Evolutionary conservation across 257 asterid species (phyloP).

Genomic region (Petrea volubilis): DNA sequence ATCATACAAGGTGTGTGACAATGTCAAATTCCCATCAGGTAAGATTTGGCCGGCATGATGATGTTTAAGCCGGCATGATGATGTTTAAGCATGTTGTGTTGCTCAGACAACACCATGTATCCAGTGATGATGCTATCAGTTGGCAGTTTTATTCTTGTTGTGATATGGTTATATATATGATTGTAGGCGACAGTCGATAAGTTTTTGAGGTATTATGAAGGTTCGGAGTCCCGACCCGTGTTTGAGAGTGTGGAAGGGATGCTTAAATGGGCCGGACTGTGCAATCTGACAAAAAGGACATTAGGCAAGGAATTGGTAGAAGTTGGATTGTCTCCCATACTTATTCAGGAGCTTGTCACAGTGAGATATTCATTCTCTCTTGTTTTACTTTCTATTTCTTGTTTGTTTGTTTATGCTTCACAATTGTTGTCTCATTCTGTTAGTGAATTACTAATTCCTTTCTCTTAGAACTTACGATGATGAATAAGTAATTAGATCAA

Average conservation of each 20-base stretch:
- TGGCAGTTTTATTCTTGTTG: conserved; percentile 7
- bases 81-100: neutral
- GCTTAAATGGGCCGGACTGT: conserved; percentile 95
- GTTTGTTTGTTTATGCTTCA: neutral
- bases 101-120: neutral
- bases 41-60: neutral
- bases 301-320: conserved; percentile 62
- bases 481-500: neutral
- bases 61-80: neutral
- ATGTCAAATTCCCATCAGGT: neutral
- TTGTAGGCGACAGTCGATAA: conserved; percentile 52
- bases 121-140: neutral
- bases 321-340: conserved; percentile 57
- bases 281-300: conserved; percentile 58
- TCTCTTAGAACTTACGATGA: neutral
- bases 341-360: conserved; percentile 81
- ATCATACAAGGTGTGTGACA: neutral
- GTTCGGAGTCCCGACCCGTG: conserved; percentile 69
- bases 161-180: conserved; percentile 23
- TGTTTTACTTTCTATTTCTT: conserved; percentile 1
- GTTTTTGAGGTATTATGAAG: conserved; percentile 72
- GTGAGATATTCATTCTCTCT: conserved; percentile 45
- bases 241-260: conserved; percentile 78
- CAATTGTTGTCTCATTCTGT: conserved; percentile 11
- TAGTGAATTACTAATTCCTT: neutral